phyloP scores from a whole-genome alignment of 2,329 filamentous ascomycete species.

The Escovopsis weberi region DNA sequence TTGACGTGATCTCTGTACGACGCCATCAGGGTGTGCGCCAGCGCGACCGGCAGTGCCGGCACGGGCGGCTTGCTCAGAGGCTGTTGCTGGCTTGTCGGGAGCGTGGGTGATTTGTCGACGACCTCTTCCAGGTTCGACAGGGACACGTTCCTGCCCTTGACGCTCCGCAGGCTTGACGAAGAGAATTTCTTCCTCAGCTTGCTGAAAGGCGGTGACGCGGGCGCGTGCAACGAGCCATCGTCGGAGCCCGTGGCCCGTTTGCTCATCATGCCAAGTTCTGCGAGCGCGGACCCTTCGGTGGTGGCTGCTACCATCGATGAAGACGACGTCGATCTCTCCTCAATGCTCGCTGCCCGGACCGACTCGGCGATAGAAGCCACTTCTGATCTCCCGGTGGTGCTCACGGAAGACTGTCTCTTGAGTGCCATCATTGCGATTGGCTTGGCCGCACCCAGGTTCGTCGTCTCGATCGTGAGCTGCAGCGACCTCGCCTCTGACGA shows the following conservation, averaged over 20 bases:
- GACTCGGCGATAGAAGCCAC: constrained; percentile 1
- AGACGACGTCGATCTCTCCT: constrained; percentile 7
- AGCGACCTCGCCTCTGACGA: constrained; percentile 68
- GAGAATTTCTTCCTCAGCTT: constrained; percentile 52
- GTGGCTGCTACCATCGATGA: constrained; percentile 9
- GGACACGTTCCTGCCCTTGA: constrained; percentile 63
- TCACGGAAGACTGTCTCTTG: not conserved
- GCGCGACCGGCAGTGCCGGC: constrained; percentile 53
- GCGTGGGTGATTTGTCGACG: constrained; percentile 56
- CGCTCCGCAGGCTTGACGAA: constrained; percentile 53
- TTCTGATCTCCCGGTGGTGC: constrained; percentile 4
- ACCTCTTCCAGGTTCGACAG: constrained; percentile 44
- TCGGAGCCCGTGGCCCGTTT: constrained; percentile 21
- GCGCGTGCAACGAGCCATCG: constrained; percentile 25
- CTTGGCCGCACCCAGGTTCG: constrained; percentile 12
- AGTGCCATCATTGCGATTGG: not conserved
- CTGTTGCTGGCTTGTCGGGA: constrained; percentile 47
- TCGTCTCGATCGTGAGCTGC: constrained; percentile 80
- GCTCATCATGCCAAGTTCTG: constrained; percentile 12
- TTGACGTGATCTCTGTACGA: constrained; percentile 45
- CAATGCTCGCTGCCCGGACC: not conserved
- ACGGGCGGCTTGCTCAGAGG: constrained; percentile 39
- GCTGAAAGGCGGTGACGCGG: constrained; percentile 37
- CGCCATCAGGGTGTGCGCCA: constrained; percentile 49
- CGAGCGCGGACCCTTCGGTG: constrained; percentile 12